These are phyloP conservation scores for Flagelloscypha sp. DNA, from an alignment of 768 basidiomycete genomes.

Conservation along the genomic window DNA sequence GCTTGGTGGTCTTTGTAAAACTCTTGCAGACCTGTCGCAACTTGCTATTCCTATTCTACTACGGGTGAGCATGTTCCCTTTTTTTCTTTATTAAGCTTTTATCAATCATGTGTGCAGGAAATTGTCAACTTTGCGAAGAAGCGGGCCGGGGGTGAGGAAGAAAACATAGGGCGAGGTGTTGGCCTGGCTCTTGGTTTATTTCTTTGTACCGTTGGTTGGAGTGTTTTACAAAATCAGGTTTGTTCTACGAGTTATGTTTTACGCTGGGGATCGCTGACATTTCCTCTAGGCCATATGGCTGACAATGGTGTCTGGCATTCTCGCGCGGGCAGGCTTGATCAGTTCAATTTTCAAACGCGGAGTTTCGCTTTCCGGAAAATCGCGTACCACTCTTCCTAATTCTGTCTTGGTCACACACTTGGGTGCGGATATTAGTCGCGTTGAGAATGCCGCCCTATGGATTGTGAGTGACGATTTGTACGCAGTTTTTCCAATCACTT, in stretches of 20 bases:
- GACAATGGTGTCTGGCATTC: constrained; percentile 57
- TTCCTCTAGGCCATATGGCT: constrained; percentile 58
- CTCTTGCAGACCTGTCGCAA: constrained; percentile 55
- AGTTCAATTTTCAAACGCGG: constrained; percentile 65
- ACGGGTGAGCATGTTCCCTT: constrained; percentile 27
- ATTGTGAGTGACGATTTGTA: constrained; percentile 39
- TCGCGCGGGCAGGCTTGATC: constrained; percentile 59
- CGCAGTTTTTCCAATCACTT: constrained; percentile 4
- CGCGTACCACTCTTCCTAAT: constrained; percentile 55
- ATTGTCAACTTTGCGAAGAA: constrained; percentile 56
- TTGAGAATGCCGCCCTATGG: constrained; percentile 62
- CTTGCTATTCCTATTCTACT: constrained; percentile 57
- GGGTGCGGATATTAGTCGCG: constrained; percentile 55
- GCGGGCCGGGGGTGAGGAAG: constrained; percentile 27
- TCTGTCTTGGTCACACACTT: constrained; percentile 52
- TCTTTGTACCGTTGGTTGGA: constrained; percentile 38
- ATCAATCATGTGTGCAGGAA: constrained; percentile 23
- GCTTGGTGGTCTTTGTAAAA: constrained; percentile 43
- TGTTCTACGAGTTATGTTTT: background rate
- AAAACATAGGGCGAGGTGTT: constrained; percentile 45
- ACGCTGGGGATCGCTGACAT: constrained; percentile 2
- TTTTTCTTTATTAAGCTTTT: background rate
- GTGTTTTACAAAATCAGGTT: constrained; percentile 58
- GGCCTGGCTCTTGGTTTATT: constrained; percentile 52
- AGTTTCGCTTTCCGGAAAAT: constrained; percentile 55